These are phyloP conservation scores for Aspergillus arachidicola DNA, from an alignment of 2,329 filamentous ascomycete species.

Conservation along the genomic window DNA sequence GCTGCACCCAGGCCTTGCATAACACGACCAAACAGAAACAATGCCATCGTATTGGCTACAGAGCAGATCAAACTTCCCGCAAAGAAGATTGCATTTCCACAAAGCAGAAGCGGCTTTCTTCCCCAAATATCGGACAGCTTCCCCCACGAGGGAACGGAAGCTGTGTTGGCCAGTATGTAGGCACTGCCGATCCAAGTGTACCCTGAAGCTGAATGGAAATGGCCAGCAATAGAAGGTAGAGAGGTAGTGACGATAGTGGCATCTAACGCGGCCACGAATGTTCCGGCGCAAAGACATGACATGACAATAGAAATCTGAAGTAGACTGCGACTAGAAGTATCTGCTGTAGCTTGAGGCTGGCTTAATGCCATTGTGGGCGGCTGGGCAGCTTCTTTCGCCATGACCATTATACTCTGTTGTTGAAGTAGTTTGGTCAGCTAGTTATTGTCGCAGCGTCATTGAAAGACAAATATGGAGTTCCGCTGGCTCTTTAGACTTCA, in stretches of 20 bases:
- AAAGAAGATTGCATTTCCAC: slow-evolving; percentile 43
- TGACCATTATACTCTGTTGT: background rate
- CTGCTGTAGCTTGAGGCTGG: background rate
- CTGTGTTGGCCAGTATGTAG: slow-evolving; percentile 68
- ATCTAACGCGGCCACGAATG: slow-evolving; percentile 32
- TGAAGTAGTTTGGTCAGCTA: background rate
- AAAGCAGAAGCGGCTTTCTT: slow-evolving; percentile 48
- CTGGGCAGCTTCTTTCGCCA: background rate
- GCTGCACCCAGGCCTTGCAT: slow-evolving; percentile 55
- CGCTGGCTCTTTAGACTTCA: background rate
- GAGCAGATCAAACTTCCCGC: slow-evolving; percentile 50
- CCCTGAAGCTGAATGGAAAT: slow-evolving; percentile 65
- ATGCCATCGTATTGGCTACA: slow-evolving; percentile 42
- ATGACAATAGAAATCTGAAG: background rate
- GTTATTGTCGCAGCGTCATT: background rate
- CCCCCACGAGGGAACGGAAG: slow-evolving; percentile 67
- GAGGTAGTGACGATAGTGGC: slow-evolving; percentile 60
- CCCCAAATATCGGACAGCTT: slow-evolving; percentile 59
- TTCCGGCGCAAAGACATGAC: background rate
- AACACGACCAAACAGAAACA: slow-evolving; percentile 53
- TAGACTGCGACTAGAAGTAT: background rate
- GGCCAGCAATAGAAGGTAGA: slow-evolving; percentile 57
- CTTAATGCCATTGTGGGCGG: background rate
- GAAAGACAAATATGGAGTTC: background rate
- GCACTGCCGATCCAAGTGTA: slow-evolving; percentile 76